These are phyloP conservation scores for Pulveroboletus sp. DNA, from an alignment of 768 basidiomycete genomes.

Conservation along the genomic window DNA sequence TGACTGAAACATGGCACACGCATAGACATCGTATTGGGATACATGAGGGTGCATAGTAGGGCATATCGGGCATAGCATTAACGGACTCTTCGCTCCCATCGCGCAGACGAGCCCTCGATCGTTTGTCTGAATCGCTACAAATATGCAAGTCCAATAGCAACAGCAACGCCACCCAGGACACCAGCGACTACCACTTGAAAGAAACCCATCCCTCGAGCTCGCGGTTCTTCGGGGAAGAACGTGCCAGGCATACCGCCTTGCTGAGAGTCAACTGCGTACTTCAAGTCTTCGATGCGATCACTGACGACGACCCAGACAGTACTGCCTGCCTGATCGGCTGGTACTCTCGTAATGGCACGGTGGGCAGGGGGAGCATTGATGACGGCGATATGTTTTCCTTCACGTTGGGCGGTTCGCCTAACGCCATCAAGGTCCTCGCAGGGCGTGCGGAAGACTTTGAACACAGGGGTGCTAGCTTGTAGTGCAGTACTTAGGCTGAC, in stretches of 20 bases:
- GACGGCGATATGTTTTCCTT: constrained; percentile 31
- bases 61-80: constrained; percentile 11
- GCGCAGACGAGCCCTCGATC: background rate
- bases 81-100: background rate
- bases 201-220: constrained; percentile 22
- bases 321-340: constrained; percentile 13
- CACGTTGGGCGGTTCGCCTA: constrained; percentile 25
- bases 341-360: constrained; percentile 15
- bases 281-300: constrained; percentile 31
- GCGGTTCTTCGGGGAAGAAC: constrained; percentile 20
- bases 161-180: constrained; percentile 29
- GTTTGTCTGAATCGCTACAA: constrained; percentile 29
- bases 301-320: constrained; percentile 33
- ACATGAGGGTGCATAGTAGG: constrained; percentile 2
- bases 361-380: constrained; percentile 27
- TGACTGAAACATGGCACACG: too few relatives aligned
- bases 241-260: constrained; percentile 31
- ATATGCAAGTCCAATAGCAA: constrained; percentile 28
- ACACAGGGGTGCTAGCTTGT: constrained; percentile 31
- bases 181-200: constrained; percentile 34
- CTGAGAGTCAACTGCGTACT: constrained; percentile 31
- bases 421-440: constrained; percentile 24
- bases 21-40: constrained; percentile 21
- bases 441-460: constrained; percentile 33
- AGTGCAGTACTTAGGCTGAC: constrained; percentile 24